Conservation (phyloP, 2,329 filamentous ascomycete genomes). For the Fusarium keratoplasticum region DNA sequence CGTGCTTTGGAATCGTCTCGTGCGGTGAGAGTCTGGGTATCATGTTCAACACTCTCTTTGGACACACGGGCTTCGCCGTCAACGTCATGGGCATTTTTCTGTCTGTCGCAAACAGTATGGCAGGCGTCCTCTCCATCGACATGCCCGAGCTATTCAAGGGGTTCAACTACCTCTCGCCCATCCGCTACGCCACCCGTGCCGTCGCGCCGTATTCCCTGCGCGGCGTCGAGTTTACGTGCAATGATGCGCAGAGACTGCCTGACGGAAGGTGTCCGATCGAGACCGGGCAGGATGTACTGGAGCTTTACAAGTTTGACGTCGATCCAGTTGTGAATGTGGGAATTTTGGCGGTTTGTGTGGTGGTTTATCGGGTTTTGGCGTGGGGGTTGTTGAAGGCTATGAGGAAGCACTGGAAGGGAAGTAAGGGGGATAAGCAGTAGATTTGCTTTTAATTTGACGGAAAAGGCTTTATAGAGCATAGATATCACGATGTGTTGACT, state of each 20-base stretch:
- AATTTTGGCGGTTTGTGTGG: slow-evolving; percentile 70
- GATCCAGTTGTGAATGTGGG: slow-evolving; percentile 71
- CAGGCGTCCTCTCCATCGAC: slow-evolving; percentile 76
- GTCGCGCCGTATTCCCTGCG: slow-evolving; percentile 74
- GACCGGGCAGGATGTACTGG: slow-evolving; percentile 74
- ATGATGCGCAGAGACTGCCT: slow-evolving; percentile 66
- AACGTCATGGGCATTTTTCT: slow-evolving; percentile 78
- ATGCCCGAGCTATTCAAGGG: slow-evolving; percentile 74
- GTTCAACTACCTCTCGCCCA: slow-evolving; percentile 78
- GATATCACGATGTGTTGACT: not conserved
- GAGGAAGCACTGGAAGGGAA: slow-evolving; percentile 63
- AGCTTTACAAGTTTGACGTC: slow-evolving; percentile 74
- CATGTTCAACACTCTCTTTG: slow-evolving; percentile 82
- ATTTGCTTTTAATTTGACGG: not conserved
- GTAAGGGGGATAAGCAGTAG: slow-evolving; percentile 40
- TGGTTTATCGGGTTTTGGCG: slow-evolving; percentile 74
- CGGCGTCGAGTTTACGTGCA: slow-evolving; percentile 73
- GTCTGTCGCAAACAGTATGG: slow-evolving; percentile 77
- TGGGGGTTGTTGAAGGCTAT: slow-evolving; percentile 67
- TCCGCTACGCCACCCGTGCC: slow-evolving; percentile 76
- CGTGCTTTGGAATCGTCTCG: slow-evolving; percentile 78
- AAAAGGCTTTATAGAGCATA: not conserved
- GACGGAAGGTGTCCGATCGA: slow-evolving; percentile 73
- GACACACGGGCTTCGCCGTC: slow-evolving; percentile 80
- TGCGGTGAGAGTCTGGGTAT: slow-evolving; percentile 83